Evolutionary conservation across 2,329 filamentous ascomycete species (phyloP).

Genomic region (Zopfia rhizophila): DNA sequence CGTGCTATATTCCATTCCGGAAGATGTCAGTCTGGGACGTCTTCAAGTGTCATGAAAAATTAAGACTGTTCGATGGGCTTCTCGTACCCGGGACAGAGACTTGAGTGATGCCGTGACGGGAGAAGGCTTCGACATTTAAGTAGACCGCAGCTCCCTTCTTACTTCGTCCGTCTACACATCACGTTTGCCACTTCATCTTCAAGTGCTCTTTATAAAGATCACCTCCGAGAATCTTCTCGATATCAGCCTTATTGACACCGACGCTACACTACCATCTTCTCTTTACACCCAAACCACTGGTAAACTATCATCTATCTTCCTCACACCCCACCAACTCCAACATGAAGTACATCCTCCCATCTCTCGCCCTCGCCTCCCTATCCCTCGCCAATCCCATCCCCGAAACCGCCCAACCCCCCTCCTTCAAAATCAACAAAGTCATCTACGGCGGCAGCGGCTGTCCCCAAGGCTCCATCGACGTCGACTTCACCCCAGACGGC

Average conservation of each 20-base stretch:
- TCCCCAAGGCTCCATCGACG: conserved; percentile 48
- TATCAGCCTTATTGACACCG: neutral
- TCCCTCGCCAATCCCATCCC: conserved; percentile 32
- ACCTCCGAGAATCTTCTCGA: neutral
- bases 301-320: neutral
- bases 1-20: conserved; percentile 22
- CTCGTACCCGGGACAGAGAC: conserved; percentile 24
- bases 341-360: conserved; percentile 39
- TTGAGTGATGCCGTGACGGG: conserved; percentile 16
- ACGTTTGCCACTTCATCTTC: conserved; percentile 7
- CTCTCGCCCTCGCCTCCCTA: conserved; percentile 36
- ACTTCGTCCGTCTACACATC: conserved; percentile 13
- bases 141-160: conserved; percentile 29
- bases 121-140: conserved; percentile 39
- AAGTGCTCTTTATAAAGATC: conserved; percentile 7
- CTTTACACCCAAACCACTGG: neutral
- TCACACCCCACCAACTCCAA: conserved; percentile 3
- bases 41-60: conserved; percentile 22
- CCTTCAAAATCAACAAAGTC: conserved; percentile 45
- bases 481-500: conserved; percentile 40
- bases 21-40: conserved; percentile 6
- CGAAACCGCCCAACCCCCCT: conserved; percentile 28
- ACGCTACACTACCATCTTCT: neutral
- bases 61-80: conserved; percentile 26
- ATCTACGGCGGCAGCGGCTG: conserved; percentile 47